Base-by-base conservation (phyloP, 2,329 filamentous ascomycete species). In the Penicillium occitanis region DNA sequence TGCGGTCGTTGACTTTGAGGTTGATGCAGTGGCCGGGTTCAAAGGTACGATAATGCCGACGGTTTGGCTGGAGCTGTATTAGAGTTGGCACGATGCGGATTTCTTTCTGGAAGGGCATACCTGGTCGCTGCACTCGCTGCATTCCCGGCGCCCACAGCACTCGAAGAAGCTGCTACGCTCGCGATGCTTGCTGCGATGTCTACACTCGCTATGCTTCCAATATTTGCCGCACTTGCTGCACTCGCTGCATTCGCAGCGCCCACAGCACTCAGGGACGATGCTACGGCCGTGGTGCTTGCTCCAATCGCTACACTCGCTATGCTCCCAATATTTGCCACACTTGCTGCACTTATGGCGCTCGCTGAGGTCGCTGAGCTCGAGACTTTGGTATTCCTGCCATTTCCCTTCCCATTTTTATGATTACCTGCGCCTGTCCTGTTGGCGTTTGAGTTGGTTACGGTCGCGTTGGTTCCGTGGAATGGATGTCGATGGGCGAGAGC, bases 21-120 rank as follows among this genome's bases (percentile, higher is more conserved):
- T 57, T 57, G 57, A 42, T 33, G 57, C 57, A 30, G 57, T 60
- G 3, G 57, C 57, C 2, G 57, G 37, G 11, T 60, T 60, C 14
- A 60, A 28, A 42, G 57, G 57, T 14, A 40, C 57, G 14, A 60
- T 40, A 25, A 60, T 19, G 28, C 57, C 57, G 7, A 60, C 57
- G 17, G 57, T 60, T 60, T 13, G 57, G 22, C 57, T 60, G 13
- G 8, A 11, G n/a, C n/a, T 19, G 3, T 37, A 28, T 63, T 63
- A 63, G 50, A 63, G 5, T 40, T 48, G 25, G 13, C 37, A 58
- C 5, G 2, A 37, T 17, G 40, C 8, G 35, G 2, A 8, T 35
- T 59, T 35, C 17, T 19, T 25, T 19, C 25, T 53, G 5, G 22
- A 28, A 40, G 19, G 13, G 40, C 40, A 8, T 50, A 60, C 57